Evolutionary conservation across 148 eudicot genomes (phyloP), one percentile per base, ranked within the genome.

Genomic region (Silene latifolia): DNA sequence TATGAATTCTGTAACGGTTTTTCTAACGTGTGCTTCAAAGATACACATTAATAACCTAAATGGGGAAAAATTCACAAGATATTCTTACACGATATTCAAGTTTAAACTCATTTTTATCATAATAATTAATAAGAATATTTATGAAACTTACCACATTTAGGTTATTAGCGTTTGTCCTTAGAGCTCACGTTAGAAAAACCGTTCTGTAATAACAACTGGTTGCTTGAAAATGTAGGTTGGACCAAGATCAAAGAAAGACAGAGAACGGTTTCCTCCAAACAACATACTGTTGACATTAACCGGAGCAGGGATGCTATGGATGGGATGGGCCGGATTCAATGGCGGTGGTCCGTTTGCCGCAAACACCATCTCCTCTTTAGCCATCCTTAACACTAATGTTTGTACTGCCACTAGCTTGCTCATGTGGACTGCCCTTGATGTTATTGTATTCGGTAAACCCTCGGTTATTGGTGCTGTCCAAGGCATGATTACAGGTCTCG

Each of bases 401-500:
- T 81, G 89, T 47, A 85, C 91, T 0, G 91, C 91, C 73, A 84
- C 89, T 0, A 86, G 91, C 85, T 82, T 88, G 44, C 80, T 88
- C 42, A 84, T 81, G 69, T 88, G 91, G 91, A 86, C 91, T 1
- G 75, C 79, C 25, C 88, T 88, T 1, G 91, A 88, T 67, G 91
- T 88, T 66, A 59, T 86, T 51, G 70, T 81, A 19, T 88, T 88
- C 39, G 69, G 60, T 5, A 88, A 86, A 62, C 91, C 91, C 51
- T 88, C 91, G 0, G 89, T 88, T 39, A 88, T 88, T n/a, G 91
- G 91, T 0, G 91, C 91, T 5, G 89, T 88, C 65, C 91, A 88
- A 59, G 91, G 91, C 79, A 88, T 88, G 91, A 88, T 88, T 73
- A 88, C 91, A 0, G 91, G 91, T 75, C 91, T 88, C 15, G 91